Evolutionary conservation across 2,329 filamentous ascomycete species (phyloP).

Genomic region (Fusarium multiceps): DNA sequence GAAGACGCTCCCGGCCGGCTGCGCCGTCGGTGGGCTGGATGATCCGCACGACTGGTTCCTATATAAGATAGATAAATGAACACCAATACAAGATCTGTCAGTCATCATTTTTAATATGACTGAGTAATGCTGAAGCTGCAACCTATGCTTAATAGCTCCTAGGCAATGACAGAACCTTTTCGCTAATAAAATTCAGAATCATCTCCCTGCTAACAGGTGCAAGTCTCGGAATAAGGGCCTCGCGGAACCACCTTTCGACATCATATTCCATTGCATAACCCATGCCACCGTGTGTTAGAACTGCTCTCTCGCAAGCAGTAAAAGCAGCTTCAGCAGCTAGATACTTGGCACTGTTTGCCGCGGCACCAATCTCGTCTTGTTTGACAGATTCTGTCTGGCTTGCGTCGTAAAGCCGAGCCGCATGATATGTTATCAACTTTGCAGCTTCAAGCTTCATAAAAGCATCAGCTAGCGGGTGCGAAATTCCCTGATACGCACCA

Average conservation of each 20-base stretch:
- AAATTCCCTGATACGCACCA: conserved; percentile 73
- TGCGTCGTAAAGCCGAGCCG: conserved; percentile 70
- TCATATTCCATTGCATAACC: conserved; percentile 74
- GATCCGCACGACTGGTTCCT: too few species aligned
- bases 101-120: too few species aligned
- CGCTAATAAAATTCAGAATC: conserved; percentile 79
- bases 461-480: conserved; percentile 72
- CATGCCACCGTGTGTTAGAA: conserved; percentile 71
- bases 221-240: conserved; percentile 72
- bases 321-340: conserved; percentile 74
- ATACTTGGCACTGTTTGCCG: conserved; percentile 78
- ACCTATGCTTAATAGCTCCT: conserved; percentile 67
- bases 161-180: conserved; percentile 74
- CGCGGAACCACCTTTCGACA: conserved; percentile 72
- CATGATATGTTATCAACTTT: conserved; percentile 73
- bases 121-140: too few species aligned
- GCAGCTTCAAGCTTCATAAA: conserved; percentile 75
- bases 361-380: conserved; percentile 69
- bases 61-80: too few species aligned
- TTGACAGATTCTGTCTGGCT: conserved; percentile 64
- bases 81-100: too few species aligned
- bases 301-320: conserved; percentile 69
- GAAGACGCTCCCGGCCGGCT: too few species aligned
- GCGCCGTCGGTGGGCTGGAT: too few species aligned
- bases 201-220: conserved; percentile 76